phyloP scores from a whole-genome alignment of 768 basidiomycete species.

The Russula abietina region DNA sequence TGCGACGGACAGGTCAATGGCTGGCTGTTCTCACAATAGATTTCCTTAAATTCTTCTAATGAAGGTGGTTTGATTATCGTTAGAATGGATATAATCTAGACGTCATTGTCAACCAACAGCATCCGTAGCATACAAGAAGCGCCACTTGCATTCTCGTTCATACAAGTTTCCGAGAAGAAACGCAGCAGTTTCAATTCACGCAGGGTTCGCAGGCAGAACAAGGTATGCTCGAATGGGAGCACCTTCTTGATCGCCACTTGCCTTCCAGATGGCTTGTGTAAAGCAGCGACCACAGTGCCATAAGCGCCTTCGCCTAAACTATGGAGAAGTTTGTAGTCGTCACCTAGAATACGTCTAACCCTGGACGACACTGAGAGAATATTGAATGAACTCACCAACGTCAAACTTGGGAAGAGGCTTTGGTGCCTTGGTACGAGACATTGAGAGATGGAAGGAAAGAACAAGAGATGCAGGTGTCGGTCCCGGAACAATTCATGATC shows the following conservation, averaged over 20 bases:
- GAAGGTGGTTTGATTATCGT: constrained; percentile 82
- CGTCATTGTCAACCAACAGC: constrained; percentile 1
- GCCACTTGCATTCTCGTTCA: constrained; percentile 67
- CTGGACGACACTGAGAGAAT: neutral
- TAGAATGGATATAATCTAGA: constrained; percentile 84
- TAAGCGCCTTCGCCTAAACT: constrained; percentile 83
- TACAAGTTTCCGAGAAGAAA: constrained; percentile 73
- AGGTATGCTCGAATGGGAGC: constrained; percentile 87
- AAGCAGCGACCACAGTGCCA: constrained; percentile 83
- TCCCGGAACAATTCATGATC: neutral
- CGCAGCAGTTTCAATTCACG: constrained; percentile 87
- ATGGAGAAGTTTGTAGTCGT: constrained; percentile 68
- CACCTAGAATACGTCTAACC: constrained; percentile 38
- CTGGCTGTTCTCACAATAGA: constrained; percentile 53
- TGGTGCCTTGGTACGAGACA: constrained; percentile 37
- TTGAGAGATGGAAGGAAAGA: constrained; percentile 26
- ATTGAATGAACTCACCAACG: constrained; percentile 43
- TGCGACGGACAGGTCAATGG: neutral
- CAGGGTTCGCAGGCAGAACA: constrained; percentile 85
- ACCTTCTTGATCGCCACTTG: constrained; percentile 96
- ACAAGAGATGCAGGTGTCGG: neutral
- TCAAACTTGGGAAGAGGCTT: constrained; percentile 72
- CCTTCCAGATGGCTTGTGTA: constrained; percentile 73
- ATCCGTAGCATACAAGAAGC: constrained; percentile 10
- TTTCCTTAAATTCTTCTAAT: constrained; percentile 76